A percentile compares a stretch with the other conserved stretches of the same genome.
These are phyloP conservation scores for Corymbia citriodora DNA, from an alignment of 441 rosid genomes.

Conservation along the genomic window DNA sequence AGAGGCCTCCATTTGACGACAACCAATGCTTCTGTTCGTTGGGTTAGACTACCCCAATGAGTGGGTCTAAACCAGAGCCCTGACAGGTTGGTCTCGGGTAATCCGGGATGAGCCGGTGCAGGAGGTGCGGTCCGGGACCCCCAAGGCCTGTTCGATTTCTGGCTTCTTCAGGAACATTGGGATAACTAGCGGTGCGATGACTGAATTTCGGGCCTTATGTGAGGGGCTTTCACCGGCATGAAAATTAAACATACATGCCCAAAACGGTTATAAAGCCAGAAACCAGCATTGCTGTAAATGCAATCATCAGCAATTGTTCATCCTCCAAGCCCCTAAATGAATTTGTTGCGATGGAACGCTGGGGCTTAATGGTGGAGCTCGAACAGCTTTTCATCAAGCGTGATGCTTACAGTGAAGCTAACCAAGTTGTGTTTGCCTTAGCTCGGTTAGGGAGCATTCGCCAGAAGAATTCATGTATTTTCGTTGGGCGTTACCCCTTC, in stretches of 20 bases:
- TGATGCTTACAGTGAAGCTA: not conserved
- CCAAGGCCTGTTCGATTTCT: not conserved
- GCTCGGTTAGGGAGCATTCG: not conserved
- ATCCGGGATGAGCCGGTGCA: not conserved
- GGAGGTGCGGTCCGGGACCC: not conserved
- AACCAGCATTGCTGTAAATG: not conserved
- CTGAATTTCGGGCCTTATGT: not conserved
- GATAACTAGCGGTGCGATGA: not conserved
- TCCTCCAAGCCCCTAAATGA: not conserved
- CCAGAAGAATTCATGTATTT: not conserved
- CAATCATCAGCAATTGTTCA: not conserved
- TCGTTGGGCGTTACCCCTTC: not conserved
- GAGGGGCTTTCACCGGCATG: not conserved
- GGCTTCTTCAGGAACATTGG: not conserved
- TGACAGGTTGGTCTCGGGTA: rapidly evolving
- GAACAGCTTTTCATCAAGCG: not conserved
- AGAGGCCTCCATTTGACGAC: not conserved
- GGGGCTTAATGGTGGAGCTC: not conserved
- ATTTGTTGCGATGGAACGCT: not conserved
- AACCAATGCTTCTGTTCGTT: not conserved
- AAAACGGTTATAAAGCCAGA: not conserved
- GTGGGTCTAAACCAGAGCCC: not conserved
- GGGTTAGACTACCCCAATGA: not conserved
- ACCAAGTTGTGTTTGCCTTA: not conserved
- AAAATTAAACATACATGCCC: not conserved